These are phyloP conservation scores for Salix arbutifolia DNA, from an alignment of 345 rosid species.

Conservation along the genomic window DNA sequence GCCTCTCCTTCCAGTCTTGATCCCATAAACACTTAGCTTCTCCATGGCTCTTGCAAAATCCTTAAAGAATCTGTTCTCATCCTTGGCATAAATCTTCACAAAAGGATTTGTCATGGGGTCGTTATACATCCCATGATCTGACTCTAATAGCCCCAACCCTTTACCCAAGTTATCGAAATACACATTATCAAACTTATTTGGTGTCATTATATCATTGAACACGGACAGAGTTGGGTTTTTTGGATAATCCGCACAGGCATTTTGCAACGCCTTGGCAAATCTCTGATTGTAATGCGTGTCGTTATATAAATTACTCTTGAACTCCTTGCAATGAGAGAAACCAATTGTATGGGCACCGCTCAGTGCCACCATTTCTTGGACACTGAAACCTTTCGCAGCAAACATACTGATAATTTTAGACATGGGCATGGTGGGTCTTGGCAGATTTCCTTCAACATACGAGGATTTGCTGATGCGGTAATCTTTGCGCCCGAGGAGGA, in stretches of 20 bases:
- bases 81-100: slow-evolving; percentile 65
- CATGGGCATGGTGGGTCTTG: slow-evolving; percentile 57
- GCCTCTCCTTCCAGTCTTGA: slow-evolving; percentile 75
- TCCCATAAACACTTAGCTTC: slow-evolving; percentile 68
- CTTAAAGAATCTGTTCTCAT: slow-evolving; percentile 56
- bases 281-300: slow-evolving; percentile 63
- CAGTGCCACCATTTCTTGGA: slow-evolving; percentile 80
- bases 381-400: slow-evolving; percentile 49
- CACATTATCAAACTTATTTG: slow-evolving; percentile 80
- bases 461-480: slow-evolving; percentile 46
- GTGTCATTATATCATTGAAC: slow-evolving; percentile 86
- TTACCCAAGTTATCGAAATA: slow-evolving; percentile 72
- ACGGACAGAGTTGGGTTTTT: slow-evolving; percentile 71
- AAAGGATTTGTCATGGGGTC: slow-evolving; percentile 59
- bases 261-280: slow-evolving; percentile 56
- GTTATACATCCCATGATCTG: slow-evolving; percentile 61
- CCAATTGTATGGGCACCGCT: slow-evolving; percentile 93
- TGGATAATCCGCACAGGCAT: slow-evolving; percentile 57
- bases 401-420: slow-evolving; percentile 49
- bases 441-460: slow-evolving; percentile 48
- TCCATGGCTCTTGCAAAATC: slow-evolving; percentile 77
- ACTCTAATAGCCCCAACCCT: slow-evolving; percentile 69
- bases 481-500: slow-evolving; percentile 73
- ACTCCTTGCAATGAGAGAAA: slow-evolving; percentile 89
- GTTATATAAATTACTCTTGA: slow-evolving; percentile 36